Percentiles rank a stretch among this genome's conserved stretches.
phyloP scores from a whole-genome alignment of 768 basidiomycete species.

The Cantharellus cinnabarinus region DNA sequence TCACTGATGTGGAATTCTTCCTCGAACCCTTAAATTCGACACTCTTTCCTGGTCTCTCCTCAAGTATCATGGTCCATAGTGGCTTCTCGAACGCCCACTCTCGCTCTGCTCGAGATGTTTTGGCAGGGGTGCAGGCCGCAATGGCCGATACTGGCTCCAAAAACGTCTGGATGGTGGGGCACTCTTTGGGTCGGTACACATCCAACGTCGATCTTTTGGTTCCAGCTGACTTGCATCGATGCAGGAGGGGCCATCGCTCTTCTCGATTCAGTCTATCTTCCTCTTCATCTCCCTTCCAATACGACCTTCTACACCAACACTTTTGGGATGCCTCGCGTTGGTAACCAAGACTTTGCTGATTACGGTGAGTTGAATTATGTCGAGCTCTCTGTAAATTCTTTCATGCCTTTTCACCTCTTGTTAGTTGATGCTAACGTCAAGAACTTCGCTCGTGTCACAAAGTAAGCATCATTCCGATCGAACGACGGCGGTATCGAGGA shows the following conservation, averaged over 20 bases:
- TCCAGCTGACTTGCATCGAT: background rate
- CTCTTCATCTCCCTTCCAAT: conserved; percentile 18
- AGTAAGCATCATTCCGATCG: conserved; percentile 12
- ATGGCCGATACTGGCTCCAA: conserved; percentile 11
- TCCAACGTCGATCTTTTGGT: background rate
- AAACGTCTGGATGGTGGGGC: conserved; percentile 18
- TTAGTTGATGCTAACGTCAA: conserved; percentile 3
- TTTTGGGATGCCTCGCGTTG: conserved; percentile 17
- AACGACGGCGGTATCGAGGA: too few species aligned
- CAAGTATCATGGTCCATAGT: conserved; percentile 22
- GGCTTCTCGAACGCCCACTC: conserved; percentile 21
- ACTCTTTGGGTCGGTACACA: conserved; percentile 16
- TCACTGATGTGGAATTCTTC: conserved; percentile 29
- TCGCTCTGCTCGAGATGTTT: conserved; percentile 13
- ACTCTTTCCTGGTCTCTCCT: conserved; percentile 35
- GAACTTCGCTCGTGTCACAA: conserved; percentile 15
- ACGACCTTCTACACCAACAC: conserved; percentile 16
- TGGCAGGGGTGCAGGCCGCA: conserved; percentile 15
- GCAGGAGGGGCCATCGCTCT: conserved; percentile 17
- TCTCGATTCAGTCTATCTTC: conserved; percentile 23
- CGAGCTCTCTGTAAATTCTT: background rate
- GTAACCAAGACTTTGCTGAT: conserved; percentile 3
- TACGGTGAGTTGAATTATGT: background rate
- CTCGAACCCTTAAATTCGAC: conserved; percentile 21
- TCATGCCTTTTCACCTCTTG: background rate